Base-by-base conservation (phyloP, 1,284 basidiomycete species). In the Vanrija sp. region DNA sequence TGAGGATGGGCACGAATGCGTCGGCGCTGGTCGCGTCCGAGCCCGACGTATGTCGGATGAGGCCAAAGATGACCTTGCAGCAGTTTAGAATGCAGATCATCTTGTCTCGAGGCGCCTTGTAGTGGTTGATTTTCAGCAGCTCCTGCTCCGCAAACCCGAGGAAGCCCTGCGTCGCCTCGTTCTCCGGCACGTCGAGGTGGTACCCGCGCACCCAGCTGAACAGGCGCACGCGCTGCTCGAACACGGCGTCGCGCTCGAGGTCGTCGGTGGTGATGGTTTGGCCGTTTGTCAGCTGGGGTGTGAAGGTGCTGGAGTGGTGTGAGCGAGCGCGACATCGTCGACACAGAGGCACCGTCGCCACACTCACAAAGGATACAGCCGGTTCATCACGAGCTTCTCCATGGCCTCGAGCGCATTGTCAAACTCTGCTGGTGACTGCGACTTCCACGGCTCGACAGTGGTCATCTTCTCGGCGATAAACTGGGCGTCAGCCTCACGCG, bases 321-420 rank as follows among this genome's bases (percentile, higher is more conserved):
- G n/a, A n/a, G n/a, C n/a, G n/a, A n/a, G n/a, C n/a, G n/a, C n/a
- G n/a, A 23, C 21, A 23, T 23, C 21, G 21, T 23, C 21, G 21
- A 2, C 21, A n/a, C n/a, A n/a, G n/a, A 12, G 38, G 3, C 16
- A 26, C 18, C 7, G 28, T 10, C 12, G 12, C 4, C 18, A 16
- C n/a, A 38, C 86, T 66, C 66, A 91, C 90, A 87, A 92, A 63
- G 91, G 91, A 75, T 96, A 98, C 52, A 98, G 79, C 48, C 94
- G 82, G 68, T 98, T 99, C 96, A 98, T 98, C 65, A 98, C 92
- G 10, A 98, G 83, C 77, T 98, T 98, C 81, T 98, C 95, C 91
- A 98, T 98, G 50, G 93, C 94, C 78, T 98, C 95, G 79, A 92
- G 85, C 0, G 94, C 92, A 66, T 97, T 94, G 58, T 98, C 96